These are phyloP conservation scores for Postia placenta DNA, from an alignment of 768 basidiomycete species.

Conservation along the genomic window DNA sequence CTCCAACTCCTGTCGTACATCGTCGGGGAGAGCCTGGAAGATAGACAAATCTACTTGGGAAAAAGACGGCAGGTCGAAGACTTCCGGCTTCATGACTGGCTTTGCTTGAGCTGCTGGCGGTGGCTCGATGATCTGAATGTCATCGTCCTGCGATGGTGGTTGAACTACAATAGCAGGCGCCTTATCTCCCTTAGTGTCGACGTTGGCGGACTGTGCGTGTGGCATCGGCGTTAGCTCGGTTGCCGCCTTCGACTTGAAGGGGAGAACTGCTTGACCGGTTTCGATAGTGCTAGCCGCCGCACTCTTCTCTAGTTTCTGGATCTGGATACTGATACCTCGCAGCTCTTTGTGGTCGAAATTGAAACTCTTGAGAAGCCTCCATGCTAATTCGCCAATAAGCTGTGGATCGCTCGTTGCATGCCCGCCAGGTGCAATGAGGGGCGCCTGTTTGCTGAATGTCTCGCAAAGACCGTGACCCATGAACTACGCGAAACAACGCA, in stretches of 20 bases:
- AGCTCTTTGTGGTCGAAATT: constrained; percentile 79
- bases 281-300: constrained; percentile 27
- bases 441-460: constrained; percentile 67
- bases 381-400: constrained; percentile 71
- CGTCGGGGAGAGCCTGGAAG: constrained; percentile 63
- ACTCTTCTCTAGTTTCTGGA: constrained; percentile 75
- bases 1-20: constrained; percentile 65
- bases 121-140: constrained; percentile 7
- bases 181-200: background rate
- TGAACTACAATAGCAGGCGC: constrained; percentile 21
- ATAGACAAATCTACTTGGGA: constrained; percentile 73
- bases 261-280: constrained; percentile 53
- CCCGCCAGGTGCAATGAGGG: constrained; percentile 54
- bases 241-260: constrained; percentile 41
- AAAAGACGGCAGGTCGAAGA: constrained; percentile 54
- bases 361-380: constrained; percentile 67
- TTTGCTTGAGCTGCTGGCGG: background rate
- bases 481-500: constrained; percentile 46
- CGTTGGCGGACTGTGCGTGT: background rate
- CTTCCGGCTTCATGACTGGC: background rate
- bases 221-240: background rate
- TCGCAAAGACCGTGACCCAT: constrained; percentile 89
- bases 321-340: constrained; percentile 88
- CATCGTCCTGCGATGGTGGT: constrained; percentile 29
- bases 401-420: constrained; percentile 67